Evolutionary conservation across 768 basidiomycete species (phyloP).

Genomic region (Podaxis carcinomalis): DNA sequence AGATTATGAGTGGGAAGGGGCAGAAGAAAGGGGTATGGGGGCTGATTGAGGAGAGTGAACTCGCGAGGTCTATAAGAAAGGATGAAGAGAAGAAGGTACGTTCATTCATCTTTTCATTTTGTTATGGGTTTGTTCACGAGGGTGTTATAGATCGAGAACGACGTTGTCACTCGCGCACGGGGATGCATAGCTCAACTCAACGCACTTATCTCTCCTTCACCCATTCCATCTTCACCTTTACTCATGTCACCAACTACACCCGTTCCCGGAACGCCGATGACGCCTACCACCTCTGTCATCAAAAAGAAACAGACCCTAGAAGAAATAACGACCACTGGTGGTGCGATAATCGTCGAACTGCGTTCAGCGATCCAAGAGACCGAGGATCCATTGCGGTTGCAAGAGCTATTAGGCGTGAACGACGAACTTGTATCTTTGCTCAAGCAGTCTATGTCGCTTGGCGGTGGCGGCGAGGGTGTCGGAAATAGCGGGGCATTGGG

Average conservation of each 20-base stretch:
- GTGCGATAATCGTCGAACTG: constrained; percentile 48
- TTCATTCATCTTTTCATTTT: constrained; percentile 1
- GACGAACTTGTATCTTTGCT: constrained; percentile 64
- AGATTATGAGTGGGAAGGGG: constrained; percentile 42
- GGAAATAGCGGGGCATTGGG: background rate
- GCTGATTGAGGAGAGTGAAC: constrained; percentile 81
- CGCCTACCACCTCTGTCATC: constrained; percentile 4
- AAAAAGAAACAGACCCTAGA: constrained; percentile 11
- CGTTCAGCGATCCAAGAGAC: constrained; percentile 49
- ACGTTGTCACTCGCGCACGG: constrained; percentile 44
- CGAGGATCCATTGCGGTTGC: constrained; percentile 55
- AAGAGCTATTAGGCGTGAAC: constrained; percentile 66
- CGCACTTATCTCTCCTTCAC: constrained; percentile 17
- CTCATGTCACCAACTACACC: constrained; percentile 11
- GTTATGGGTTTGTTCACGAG: background rate
- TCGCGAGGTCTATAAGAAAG: constrained; percentile 65
- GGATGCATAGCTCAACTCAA: constrained; percentile 36
- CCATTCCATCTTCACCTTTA: constrained; percentile 17
- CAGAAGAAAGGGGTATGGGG: constrained; percentile 72
- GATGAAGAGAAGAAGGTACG: constrained; percentile 51
- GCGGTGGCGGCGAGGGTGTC: constrained; percentile 12
- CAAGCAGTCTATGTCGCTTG: constrained; percentile 35
- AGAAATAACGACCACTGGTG: constrained; percentile 44
- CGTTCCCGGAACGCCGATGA: background rate
- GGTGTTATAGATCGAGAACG: constrained; percentile 35